Evolutionary conservation across 257 asterid genomes (phyloP).

Genomic region (Asclepias syriaca): DNA sequence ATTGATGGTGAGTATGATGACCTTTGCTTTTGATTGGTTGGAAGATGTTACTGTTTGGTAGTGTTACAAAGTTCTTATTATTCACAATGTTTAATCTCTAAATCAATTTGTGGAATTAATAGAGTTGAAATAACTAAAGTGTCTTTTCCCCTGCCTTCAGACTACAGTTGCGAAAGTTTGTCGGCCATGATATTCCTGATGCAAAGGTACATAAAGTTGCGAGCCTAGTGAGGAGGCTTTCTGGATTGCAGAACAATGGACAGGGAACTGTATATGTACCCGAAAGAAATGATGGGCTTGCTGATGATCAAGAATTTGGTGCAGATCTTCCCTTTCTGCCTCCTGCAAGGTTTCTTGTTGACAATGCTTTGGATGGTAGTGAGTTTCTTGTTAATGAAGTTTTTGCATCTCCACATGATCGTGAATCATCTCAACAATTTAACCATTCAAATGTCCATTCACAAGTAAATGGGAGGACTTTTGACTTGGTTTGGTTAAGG

Average conservation of each 20-base stretch:
- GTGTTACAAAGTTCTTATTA: neutral
- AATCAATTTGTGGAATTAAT: neutral
- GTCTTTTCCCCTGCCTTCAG: slow-evolving; percentile 27
- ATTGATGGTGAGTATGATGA: neutral
- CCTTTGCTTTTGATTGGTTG: neutral
- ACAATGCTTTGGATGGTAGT: slow-evolving; percentile 49
- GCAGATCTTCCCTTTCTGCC: slow-evolving; percentile 66
- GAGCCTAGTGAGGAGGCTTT: slow-evolving; percentile 57
- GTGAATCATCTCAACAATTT: slow-evolving; percentile 38
- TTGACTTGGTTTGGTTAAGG: slow-evolving; percentile 83
- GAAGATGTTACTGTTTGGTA: neutral
- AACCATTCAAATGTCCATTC: slow-evolving; percentile 29
- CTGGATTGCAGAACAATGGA: slow-evolving; percentile 45
- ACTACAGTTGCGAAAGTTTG: slow-evolving; percentile 68
- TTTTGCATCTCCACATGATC: slow-evolving; percentile 32
- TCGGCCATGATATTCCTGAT: slow-evolving; percentile 55
- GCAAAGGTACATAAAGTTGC: slow-evolving; percentile 51
- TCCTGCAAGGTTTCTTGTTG: slow-evolving; percentile 79
- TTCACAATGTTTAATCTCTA: neutral
- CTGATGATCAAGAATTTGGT: slow-evolving; percentile 73
- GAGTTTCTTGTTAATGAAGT: slow-evolving; percentile 41
- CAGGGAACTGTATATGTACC: slow-evolving; percentile 29
- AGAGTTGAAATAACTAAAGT: neutral
- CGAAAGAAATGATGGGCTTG: slow-evolving; percentile 34
- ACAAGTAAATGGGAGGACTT: slow-evolving; percentile 35